Conservation (phyloP, 106 monocot species). For the Dactylorhiza incarnata region DNA sequence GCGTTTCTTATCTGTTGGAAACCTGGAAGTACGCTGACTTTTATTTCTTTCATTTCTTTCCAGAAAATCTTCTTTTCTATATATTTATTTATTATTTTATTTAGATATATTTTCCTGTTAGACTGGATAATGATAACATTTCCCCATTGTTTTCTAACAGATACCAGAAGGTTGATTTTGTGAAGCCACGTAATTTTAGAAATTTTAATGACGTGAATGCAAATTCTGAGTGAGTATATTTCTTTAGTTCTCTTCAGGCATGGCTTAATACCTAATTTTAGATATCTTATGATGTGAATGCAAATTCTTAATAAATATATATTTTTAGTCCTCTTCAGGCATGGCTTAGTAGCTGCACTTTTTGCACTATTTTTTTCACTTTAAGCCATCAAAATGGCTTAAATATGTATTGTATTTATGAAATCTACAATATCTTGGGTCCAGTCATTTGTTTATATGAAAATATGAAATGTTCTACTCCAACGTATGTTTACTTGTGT, state of each 20-base stretch:
- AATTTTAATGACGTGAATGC: conserved; percentile 4
- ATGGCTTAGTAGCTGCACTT: neutral
- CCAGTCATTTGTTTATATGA: neutral
- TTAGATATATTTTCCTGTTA: neutral
- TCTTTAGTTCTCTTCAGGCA: neutral
- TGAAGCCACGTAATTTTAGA: conserved; percentile 4
- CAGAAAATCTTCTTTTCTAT: neutral
- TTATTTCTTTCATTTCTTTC: neutral
- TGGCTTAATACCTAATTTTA: conserved; percentile 2
- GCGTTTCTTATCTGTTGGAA: neutral
- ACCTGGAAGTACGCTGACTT: neutral
- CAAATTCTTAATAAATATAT: neutral
- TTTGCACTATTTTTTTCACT: neutral
- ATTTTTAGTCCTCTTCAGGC: neutral
- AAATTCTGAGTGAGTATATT: conserved; percentile 3
- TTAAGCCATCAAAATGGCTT: neutral
- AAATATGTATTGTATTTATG: neutral
- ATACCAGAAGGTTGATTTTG: conserved; percentile 11
- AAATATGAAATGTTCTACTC: neutral
- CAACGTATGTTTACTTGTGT: neutral
- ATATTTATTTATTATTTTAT: too few relatives aligned
- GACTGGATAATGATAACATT: neutral
- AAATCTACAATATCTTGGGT: neutral
- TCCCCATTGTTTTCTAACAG: neutral
- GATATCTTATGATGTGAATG: conserved; percentile 9